A percentile compares a stretch with the other conserved stretches of the same genome.
Evolutionary conservation across 352 stramenopile species (phyloP).

Genomic region (Globisporangium cystogenes): DNA sequence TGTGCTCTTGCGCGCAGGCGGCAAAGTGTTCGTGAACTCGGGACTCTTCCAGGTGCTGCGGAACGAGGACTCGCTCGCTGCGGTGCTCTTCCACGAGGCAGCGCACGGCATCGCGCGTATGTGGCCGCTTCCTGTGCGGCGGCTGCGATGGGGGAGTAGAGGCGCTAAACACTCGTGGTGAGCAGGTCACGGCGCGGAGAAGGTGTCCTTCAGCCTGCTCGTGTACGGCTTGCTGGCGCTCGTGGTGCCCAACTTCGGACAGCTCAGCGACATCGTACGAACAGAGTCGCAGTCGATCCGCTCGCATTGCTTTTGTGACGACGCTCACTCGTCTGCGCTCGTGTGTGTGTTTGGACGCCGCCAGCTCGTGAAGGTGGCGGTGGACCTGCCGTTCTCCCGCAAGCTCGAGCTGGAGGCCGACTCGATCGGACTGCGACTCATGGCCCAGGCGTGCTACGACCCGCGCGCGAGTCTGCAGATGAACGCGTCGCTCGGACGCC

Average conservation of each 20-base stretch:
- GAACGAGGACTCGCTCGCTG: constrained; percentile 56
- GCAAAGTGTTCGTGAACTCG: constrained; percentile 73
- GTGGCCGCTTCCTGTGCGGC: constrained; percentile 6
- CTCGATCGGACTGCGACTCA: constrained; percentile 46
- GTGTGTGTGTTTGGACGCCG: background rate
- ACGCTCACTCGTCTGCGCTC: background rate
- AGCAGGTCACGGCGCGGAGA: constrained; percentile 62
- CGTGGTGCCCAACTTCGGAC: constrained; percentile 44
- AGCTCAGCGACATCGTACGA: constrained; percentile 52
- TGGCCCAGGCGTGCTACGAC: constrained; percentile 53
- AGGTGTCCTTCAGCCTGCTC: constrained; percentile 60
- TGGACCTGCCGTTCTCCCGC: constrained; percentile 50
- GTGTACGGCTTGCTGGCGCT: constrained; percentile 48
- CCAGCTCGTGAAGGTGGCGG: constrained; percentile 41
- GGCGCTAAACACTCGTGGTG: too few species aligned
- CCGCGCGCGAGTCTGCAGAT: constrained; percentile 51
- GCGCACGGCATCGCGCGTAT: constrained; percentile 59
- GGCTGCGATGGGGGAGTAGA: too few species aligned
- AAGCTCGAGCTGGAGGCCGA: constrained; percentile 54
- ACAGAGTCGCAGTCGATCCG: too few species aligned
- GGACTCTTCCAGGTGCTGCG: constrained; percentile 62
- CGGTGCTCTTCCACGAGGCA: constrained; percentile 70
- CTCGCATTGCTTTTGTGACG: too few species aligned
- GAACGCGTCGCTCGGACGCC: constrained; percentile 28
- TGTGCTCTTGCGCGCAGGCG: constrained; percentile 13